These are phyloP conservation scores for Williopsis jadinii DNA, from an alignment of 1,139 yeast species.

Conservation along the genomic window DNA sequence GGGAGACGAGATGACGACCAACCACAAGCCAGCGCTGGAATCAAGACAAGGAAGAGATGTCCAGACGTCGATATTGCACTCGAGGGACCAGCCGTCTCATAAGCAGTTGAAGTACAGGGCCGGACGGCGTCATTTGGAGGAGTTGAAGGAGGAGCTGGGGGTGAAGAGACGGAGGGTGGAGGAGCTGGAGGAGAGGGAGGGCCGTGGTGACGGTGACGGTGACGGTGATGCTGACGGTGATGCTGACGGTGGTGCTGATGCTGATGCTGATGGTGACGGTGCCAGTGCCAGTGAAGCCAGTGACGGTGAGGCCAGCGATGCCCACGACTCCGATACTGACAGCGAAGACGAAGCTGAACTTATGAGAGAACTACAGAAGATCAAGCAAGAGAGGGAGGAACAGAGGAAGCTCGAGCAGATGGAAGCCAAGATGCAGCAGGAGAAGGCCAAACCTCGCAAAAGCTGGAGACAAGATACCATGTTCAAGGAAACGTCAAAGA, in stretches of 20 bases:
- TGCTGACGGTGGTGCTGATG: conserved; percentile 3
- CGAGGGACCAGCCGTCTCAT: conserved; percentile 68
- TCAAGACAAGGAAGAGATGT: conserved; percentile 68
- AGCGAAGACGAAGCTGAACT: conserved; percentile 31
- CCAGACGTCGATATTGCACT: conserved; percentile 47
- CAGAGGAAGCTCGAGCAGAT: conserved; percentile 26
- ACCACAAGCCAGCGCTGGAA: conserved; percentile 86
- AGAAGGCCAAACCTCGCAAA: conserved; percentile 40
- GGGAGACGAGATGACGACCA: conserved; percentile 49
- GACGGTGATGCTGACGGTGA: conserved; percentile 3
- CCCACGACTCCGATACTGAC: no score
- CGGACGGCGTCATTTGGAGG: conserved; percentile 15
- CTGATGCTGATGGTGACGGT: conserved; percentile 10
- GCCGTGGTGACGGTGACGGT: conserved; percentile 14
- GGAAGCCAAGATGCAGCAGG: conserved; percentile 25
- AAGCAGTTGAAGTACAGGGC: conserved; percentile 54
- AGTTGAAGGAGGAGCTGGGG: conserved; percentile 23
- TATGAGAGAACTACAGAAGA: conserved; percentile 46
- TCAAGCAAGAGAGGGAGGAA: conserved; percentile 38
- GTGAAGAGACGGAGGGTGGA: conserved; percentile 15
- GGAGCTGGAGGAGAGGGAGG: conserved; percentile 1
- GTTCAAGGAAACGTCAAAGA: conserved; percentile 30
- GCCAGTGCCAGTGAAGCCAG: conserved; percentile 4
- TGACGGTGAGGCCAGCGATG: no score
- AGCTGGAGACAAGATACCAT: conserved; percentile 46